These are phyloP conservation scores for Rauvolfia tetraphylla DNA, from an alignment of 257 asterid species.

Conservation along the genomic window DNA sequence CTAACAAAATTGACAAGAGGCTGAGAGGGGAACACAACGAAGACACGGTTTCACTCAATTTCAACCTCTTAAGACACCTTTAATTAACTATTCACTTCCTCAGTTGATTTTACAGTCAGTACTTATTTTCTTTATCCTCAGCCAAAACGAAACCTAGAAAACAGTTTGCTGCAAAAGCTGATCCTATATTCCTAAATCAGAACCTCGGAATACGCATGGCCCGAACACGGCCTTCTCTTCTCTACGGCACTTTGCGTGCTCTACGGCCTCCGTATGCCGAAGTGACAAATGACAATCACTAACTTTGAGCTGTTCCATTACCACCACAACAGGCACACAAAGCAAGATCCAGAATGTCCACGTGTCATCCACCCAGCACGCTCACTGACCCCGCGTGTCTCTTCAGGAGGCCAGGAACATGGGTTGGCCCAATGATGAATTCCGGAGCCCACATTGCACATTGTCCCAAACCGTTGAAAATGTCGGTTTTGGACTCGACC, in stretches of 20 bases:
- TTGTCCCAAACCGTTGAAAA: background rate
- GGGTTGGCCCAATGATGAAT: conserved; percentile 11
- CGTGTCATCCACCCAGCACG: conserved; percentile 16
- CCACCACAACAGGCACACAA: background rate
- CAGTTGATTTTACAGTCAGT: background rate
- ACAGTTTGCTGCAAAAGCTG: background rate
- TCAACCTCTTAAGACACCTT: background rate
- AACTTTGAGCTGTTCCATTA: background rate
- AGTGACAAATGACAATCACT: background rate
- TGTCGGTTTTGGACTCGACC: too few species aligned
- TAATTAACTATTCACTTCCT: background rate
- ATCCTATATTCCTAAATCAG: background rate
- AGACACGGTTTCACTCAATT: background rate
- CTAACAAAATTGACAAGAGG: conserved; percentile 21
- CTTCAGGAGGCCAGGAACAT: background rate
- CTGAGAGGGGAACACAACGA: background rate
- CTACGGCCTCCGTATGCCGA: background rate
- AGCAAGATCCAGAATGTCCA: background rate
- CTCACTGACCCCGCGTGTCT: background rate
- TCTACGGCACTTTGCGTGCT: background rate
- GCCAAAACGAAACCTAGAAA: background rate
- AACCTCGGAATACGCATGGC: conserved; percentile 1
- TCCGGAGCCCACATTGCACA: conserved; percentile 15
- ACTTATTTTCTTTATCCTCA: background rate
- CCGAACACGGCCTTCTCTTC: background rate